Conservation (phyloP, 495 filamentous ascomycete species). For the Trichocladium uniseriatum region DNA sequence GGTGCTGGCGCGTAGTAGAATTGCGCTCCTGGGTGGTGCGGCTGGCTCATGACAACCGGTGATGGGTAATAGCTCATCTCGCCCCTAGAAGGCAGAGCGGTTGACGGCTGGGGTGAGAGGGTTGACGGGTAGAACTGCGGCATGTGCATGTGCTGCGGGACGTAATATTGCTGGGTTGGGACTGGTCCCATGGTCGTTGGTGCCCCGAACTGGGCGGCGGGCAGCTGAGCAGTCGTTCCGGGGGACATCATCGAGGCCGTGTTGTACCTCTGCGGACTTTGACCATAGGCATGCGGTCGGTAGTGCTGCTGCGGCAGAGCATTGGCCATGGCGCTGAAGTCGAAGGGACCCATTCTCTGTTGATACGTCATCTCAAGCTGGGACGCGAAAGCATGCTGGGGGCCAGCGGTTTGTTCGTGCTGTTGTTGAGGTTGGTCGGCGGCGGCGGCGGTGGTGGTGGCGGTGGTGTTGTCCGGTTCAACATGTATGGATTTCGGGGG, state of each 20-base stretch:
- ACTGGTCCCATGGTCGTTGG: slow-evolving; percentile 20
- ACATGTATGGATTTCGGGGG: slow-evolving; percentile 9
- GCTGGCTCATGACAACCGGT: slow-evolving; percentile 30
- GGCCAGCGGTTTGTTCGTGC: slow-evolving; percentile 24
- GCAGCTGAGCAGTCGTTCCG: slow-evolving; percentile 25
- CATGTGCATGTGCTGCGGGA: slow-evolving; percentile 33
- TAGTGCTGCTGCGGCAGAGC: slow-evolving; percentile 33
- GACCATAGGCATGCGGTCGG: slow-evolving; percentile 24
- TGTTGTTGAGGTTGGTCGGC: slow-evolving; percentile 16
- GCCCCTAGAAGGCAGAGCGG: slow-evolving; percentile 24
- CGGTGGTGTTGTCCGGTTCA: slow-evolving; percentile 10
- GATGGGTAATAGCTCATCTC: slow-evolving; percentile 32
- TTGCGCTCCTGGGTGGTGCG: slow-evolving; percentile 20
- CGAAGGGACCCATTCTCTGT: slow-evolving; percentile 31
- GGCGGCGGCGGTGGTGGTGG: slow-evolving; percentile 14
- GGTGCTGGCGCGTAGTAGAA: slow-evolving; percentile 34
- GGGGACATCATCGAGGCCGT: slow-evolving; percentile 23
- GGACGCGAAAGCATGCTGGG: slow-evolving; percentile 28
- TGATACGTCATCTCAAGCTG: slow-evolving; percentile 32
- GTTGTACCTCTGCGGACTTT: slow-evolving; percentile 33
- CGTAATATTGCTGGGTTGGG: slow-evolving; percentile 31
- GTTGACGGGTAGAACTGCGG: slow-evolving; percentile 31
- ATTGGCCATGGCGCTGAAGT: slow-evolving; percentile 32
- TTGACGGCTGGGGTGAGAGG: slow-evolving; percentile 25
- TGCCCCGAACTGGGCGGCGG: slow-evolving; percentile 36